Base-by-base conservation (phyloP, 2,329 filamentous ascomycete species). In the Aspergillus thermomutatus region DNA sequence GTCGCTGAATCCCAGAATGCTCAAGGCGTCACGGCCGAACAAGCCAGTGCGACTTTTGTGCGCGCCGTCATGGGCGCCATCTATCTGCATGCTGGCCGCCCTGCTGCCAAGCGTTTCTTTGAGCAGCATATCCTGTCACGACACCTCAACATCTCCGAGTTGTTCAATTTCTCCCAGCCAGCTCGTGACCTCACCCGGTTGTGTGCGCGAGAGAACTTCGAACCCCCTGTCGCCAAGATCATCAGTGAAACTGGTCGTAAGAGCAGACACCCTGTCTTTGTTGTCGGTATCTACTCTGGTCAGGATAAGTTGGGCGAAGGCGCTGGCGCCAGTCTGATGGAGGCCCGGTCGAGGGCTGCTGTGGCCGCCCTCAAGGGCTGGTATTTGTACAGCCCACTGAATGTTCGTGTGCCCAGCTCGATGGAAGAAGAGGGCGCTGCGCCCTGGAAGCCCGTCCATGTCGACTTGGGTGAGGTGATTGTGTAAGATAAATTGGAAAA, bases 231-330 rank as follows among this genome's bases (percentile, higher is more conserved):
- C 26, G 94, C 94, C 17, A 86, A 92, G 56, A 83, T 99, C 53
- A 83, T 96, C 66, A 91, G 87, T 66, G 94, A 99, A 80, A 97
- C 94, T 3, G 94, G 94, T 72, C 86, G 94, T 57, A 75, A 83
- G 64, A 94, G 89, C 67, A 85, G 89, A 72, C 90, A 90, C 57
- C 93, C 94, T 17, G 94, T 99, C 17, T 97, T 88, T 69, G 87
- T 97, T 28, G 92, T 99, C 14, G 94, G 93, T 57, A 92, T 99
- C 60, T 99, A 89, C 79, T 95, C 90, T 64, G 94, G 93, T 52
- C 81, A 82, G 59, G 92, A 99, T 72, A 93, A 94, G 82, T 81
- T 99, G 45, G 94, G 93, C 55, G 93, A 99, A 78, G 94, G 87
- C n/a, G 83, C 87, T 21, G 94, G 90, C 25, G 79, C 88, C 50